These are phyloP conservation scores for Rhodofomes roseus DNA, from an alignment of 1,284 basidiomycete species.

Conservation along the genomic window DNA sequence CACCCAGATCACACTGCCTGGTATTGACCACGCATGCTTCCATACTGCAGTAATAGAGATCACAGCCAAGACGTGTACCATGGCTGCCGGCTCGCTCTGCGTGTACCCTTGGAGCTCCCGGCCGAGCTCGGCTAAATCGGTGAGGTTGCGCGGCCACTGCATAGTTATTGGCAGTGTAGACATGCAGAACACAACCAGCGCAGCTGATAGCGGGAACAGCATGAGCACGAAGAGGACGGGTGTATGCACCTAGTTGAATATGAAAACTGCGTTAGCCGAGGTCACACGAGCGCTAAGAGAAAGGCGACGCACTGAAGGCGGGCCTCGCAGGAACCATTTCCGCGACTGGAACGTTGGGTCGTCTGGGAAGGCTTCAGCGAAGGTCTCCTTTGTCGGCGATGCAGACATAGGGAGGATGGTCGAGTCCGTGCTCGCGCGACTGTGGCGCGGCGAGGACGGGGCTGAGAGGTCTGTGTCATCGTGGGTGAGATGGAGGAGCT, in stretches of 20 bases:
- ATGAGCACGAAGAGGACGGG: conserved; percentile 65
- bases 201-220: conserved; percentile 62
- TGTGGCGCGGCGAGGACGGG: conserved; percentile 45
- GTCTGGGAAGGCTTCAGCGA: conserved; percentile 43
- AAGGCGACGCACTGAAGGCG: conserved; percentile 45
- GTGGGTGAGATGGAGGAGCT: conserved; percentile 42
- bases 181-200: conserved; percentile 45
- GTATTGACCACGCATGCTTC: conserved; percentile 95
- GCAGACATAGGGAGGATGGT: conserved; percentile 70
- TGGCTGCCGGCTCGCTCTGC: conserved; percentile 57
- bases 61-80: conserved; percentile 75
- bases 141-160: conserved; percentile 69
- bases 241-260: conserved; percentile 45
- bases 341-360: conserved; percentile 29
- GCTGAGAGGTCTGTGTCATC: conserved; percentile 13
- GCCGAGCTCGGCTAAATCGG: conserved; percentile 71
- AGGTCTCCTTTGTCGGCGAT: conserved; percentile 48
- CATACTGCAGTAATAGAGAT: conserved; percentile 83
- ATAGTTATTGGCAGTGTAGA: conserved; percentile 68
- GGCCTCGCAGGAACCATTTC: conserved; percentile 36
- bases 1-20: conserved; percentile 87
- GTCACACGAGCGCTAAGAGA: conserved; percentile 16
- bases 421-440: conserved; percentile 45
- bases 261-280: conserved; percentile 15
- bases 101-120: conserved; percentile 74